Evolutionary conservation across 352 stramenopile genomes (phyloP).

Genomic region (Phytophthora boehmeriae): DNA sequence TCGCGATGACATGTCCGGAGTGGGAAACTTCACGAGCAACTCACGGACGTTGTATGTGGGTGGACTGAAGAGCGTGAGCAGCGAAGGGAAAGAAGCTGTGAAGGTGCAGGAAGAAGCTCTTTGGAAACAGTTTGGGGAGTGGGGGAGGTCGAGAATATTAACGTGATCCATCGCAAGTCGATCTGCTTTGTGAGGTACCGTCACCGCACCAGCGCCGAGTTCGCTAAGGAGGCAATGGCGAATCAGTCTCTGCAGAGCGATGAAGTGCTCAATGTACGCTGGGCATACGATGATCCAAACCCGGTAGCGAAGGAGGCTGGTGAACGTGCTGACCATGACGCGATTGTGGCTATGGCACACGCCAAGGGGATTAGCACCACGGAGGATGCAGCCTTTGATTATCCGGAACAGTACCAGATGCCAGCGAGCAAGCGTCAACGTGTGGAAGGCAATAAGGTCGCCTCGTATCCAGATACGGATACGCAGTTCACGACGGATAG

Average conservation of each 20-base stretch:
- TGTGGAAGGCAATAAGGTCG: slow-evolving; percentile 62
- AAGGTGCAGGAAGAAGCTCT: slow-evolving; percentile 73
- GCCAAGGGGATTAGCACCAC: slow-evolving; percentile 61
- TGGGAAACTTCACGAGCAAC: slow-evolving; percentile 92
- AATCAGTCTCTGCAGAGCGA: slow-evolving; percentile 88
- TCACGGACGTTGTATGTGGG: slow-evolving; percentile 93
- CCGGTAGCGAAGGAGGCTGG: slow-evolving; percentile 90
- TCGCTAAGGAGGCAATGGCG: slow-evolving; percentile 90
- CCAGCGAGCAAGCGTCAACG: slow-evolving; percentile 70
- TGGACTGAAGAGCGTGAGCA: slow-evolving; percentile 65
- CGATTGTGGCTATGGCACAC: slow-evolving; percentile 86
- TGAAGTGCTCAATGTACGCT: slow-evolving; percentile 93
- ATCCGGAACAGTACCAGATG: slow-evolving; percentile 81
- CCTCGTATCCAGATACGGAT: slow-evolving; percentile 79
- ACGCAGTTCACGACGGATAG: slow-evolving; percentile 43
- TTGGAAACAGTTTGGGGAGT: slow-evolving; percentile 92
- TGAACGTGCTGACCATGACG: slow-evolving; percentile 88
- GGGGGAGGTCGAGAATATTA: slow-evolving; percentile 95
- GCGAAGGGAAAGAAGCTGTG: slow-evolving; percentile 40
- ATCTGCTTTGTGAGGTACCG: slow-evolving; percentile 92
- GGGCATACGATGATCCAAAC: slow-evolving; percentile 94
- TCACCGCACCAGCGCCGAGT: slow-evolving; percentile 80
- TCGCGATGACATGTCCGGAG: slow-evolving; percentile 93
- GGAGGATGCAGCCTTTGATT: slow-evolving; percentile 73
- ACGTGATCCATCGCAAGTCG: slow-evolving; percentile 91